Conservation (phyloP, 2,329 filamentous ascomycete species). For the Pleurostoma richardsiae region DNA sequence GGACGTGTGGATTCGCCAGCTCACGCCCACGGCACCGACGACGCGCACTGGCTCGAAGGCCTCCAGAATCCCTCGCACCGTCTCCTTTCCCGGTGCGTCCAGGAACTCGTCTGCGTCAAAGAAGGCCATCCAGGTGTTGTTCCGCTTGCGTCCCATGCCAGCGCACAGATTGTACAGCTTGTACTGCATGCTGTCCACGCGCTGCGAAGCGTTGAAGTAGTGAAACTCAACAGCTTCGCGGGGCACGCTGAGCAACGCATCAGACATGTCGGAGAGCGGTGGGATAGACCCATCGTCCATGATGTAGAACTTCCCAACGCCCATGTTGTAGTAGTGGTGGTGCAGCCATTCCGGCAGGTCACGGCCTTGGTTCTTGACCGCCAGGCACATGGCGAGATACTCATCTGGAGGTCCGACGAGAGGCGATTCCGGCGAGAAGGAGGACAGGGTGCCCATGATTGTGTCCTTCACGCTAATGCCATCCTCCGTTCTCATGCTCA, state of each 20-base stretch:
- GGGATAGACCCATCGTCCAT: constrained; percentile 9
- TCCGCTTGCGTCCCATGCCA: constrained; percentile 10
- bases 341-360: constrained; percentile 8
- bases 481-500: no score
- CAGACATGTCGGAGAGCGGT: constrained; percentile 1
- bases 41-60: constrained; percentile 15
- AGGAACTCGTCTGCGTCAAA: constrained; percentile 25
- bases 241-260: neutral
- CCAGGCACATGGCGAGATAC: constrained; percentile 9
- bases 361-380: constrained; percentile 5
- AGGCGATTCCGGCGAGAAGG: no score
- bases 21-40: constrained; percentile 22
- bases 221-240: constrained; percentile 2
- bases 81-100: constrained; percentile 16
- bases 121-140: constrained; percentile 24
- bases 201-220: constrained; percentile 6
- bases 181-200: constrained; percentile 6
- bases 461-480: no score
- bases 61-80: constrained; percentile 15
- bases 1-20: constrained; percentile 22
- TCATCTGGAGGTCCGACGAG: neutral
- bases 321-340: constrained; percentile 9
- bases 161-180: constrained; percentile 8
- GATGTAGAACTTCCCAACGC: constrained; percentile 7
- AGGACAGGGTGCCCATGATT: no score